Conservation (phyloP, 371 early-diverging fungal genomes). For the Smittium mucronatum region DNA sequence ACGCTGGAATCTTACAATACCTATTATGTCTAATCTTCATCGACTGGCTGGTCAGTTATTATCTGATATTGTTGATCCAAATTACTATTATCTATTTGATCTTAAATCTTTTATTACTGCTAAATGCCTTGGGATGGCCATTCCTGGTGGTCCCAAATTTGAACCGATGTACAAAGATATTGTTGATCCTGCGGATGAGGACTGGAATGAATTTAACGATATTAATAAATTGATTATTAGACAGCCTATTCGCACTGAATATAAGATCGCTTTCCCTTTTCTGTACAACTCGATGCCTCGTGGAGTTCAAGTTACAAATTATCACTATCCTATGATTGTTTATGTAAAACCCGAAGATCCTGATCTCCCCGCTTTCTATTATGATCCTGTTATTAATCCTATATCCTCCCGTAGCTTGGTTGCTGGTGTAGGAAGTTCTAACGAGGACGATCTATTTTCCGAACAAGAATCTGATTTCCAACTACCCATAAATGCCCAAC, state of each 20-base stretch:
- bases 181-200: constrained; percentile 83
- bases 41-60: constrained; percentile 85
- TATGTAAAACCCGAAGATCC: constrained; percentile 85
- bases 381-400: constrained; percentile 92
- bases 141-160: constrained; percentile 97
- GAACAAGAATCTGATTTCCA: constrained; percentile 68
- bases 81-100: constrained; percentile 95
- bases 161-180: constrained; percentile 92
- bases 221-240: constrained; percentile 98
- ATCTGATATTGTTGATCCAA: constrained; percentile 84
- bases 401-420: constrained; percentile 41
- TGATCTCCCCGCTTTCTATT: constrained; percentile 93
- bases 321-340: constrained; percentile 84
- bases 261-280: constrained; percentile 96
- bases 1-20: constrained; percentile 81
- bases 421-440: constrained; percentile 40
- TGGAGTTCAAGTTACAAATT: constrained; percentile 79
- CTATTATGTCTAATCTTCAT: constrained; percentile 87
- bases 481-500: constrained; percentile 54
- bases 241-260: constrained; percentile 94
- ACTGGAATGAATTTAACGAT: constrained; percentile 99
- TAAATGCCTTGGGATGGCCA: constrained; percentile 96
- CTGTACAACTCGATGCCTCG: constrained; percentile 93
- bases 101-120: constrained; percentile 88
- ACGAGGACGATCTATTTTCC: constrained; percentile 80